These are phyloP conservation scores for Magnaporthiopsis rhizophila DNA, from an alignment of 2,329 filamentous ascomycete species.

Conservation along the genomic window DNA sequence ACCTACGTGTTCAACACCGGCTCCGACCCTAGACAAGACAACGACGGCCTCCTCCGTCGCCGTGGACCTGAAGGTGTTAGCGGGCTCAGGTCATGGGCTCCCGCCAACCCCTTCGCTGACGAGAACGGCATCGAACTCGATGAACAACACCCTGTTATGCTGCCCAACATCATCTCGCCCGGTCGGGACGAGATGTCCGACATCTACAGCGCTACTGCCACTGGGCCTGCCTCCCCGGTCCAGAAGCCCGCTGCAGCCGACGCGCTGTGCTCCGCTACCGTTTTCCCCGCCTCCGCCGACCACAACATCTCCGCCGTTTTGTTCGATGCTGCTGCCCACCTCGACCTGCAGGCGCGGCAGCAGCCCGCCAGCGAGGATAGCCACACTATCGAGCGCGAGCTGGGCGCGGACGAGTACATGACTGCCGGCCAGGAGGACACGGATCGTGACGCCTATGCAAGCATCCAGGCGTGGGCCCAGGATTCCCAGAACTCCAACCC, in stretches of 20 bases:
- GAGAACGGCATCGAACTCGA: slow-evolving; percentile 44
- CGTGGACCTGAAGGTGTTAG: slow-evolving; percentile 38
- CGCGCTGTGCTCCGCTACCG: not conserved
- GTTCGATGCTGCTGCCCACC: slow-evolving; percentile 13
- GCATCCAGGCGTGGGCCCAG: slow-evolving; percentile 59
- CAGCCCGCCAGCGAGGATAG: not conserved
- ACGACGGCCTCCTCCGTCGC: slow-evolving; percentile 39
- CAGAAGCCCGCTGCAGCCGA: not conserved
- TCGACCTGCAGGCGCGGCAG: not conserved
- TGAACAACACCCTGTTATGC: slow-evolving; percentile 34
- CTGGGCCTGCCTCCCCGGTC: slow-evolving; percentile 28
- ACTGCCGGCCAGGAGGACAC: slow-evolving; percentile 40
- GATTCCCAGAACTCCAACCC: slow-evolving; percentile 30
- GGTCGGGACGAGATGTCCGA: slow-evolving; percentile 40
- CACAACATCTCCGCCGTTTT: slow-evolving; percentile 12
- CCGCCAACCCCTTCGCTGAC: slow-evolving; percentile 53
- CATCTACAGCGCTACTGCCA: slow-evolving; percentile 37
- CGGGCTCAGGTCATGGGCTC: slow-evolving; percentile 35
- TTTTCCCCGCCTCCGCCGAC: slow-evolving; percentile 13
- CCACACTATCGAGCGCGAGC: slow-evolving; percentile 27
- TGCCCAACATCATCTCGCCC: slow-evolving; percentile 31
- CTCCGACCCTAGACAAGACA: slow-evolving; percentile 30
- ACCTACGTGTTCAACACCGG: slow-evolving; percentile 52
- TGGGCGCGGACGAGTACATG: slow-evolving; percentile 41
- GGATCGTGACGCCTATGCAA: slow-evolving; percentile 44